Evolutionary conservation across 2,329 filamentous ascomycete genomes (phyloP), one percentile per base, ranked within the genome.

Genomic region (Xylaria sp.): DNA sequence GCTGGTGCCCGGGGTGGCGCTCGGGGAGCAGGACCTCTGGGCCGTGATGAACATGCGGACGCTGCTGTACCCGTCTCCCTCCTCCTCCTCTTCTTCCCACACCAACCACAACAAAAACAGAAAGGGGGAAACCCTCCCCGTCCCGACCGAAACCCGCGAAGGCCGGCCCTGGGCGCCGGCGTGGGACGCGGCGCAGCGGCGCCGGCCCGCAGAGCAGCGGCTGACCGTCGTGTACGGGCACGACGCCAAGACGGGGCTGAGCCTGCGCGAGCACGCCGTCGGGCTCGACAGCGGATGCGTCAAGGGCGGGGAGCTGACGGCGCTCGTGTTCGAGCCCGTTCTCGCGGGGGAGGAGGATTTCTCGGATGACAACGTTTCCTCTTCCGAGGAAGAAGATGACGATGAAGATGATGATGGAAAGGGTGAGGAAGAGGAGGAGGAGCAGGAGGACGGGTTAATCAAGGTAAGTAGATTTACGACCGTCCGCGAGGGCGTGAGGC

Each of bases 41-140:
- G 87, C 88, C 47, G 89, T 90, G 39, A 97, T 97, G 92, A 94
- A 91, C 68, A 95, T 99, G 90, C 86, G 92, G 52, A 90, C 86
- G 6, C 82, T 96, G 49, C 79, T 89, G 62, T 79, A 78, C 60
- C 74, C 86, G 17, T 74, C 78, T 22, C 38, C 58, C 7, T 20
- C 26, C 17, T 16, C 44, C 11, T 17, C 18, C 29, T 44, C 44
- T 39, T 29, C 48, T 17, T 9, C 16, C 26, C 17, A 44, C 22
- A 5, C 17, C 39, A 39, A 22, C 34, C 16, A 38, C 16, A 26
- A 38, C 16, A 26, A 49, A 11, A 34, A 24, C 43, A 16, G 21
- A 37, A 44, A 37, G 24, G 6, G 6, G 17, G 52, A 50, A 19
- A 44, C n/a, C 16, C 17, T 43, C 21, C 62, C 63, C 24, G 55